phyloP scores from a whole-genome alignment of 768 basidiomycete species.

The Cantharellus anzutake region DNA sequence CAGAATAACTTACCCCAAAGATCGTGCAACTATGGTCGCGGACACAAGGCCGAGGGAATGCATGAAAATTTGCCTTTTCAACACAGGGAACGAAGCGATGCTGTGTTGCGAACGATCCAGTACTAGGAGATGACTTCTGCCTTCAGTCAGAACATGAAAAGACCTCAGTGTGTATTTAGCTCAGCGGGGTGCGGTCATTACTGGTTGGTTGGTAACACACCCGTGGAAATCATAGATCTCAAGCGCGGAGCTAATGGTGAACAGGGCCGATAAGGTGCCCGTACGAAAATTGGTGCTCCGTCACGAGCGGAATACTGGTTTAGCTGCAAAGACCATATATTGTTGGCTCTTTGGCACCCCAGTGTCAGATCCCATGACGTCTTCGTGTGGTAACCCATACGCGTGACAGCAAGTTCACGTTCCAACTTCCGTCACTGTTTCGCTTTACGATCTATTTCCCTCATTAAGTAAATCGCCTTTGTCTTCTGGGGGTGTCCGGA shows the following conservation, averaged over 20 bases:
- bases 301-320: background rate
- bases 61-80: too few relatives aligned
- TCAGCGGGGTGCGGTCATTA: background rate
- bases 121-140: background rate
- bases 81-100: background rate
- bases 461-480: conserved; percentile 39
- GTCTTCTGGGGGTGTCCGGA: conserved; percentile 51
- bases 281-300: background rate
- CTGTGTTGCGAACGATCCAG: background rate
- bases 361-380: background rate
- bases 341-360: background rate
- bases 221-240: background rate
- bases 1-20: too few relatives aligned
- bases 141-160: background rate
- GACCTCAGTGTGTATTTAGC: background rate
- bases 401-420: too few relatives aligned
- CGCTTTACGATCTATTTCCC: conserved; percentile 20
- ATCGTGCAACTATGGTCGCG: too few relatives aligned
- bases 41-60: too few relatives aligned
- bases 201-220: background rate
- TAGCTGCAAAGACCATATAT: too few relatives aligned
- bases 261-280: background rate
- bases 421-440: too few relatives aligned
- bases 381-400: too few relatives aligned
- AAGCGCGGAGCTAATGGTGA: background rate